A percentile compares a stretch with the other conserved stretches of the same genome.
Evolutionary conservation across 2,329 filamentous ascomycete genomes (phyloP).

Genomic region (Aspergillus niger): DNA sequence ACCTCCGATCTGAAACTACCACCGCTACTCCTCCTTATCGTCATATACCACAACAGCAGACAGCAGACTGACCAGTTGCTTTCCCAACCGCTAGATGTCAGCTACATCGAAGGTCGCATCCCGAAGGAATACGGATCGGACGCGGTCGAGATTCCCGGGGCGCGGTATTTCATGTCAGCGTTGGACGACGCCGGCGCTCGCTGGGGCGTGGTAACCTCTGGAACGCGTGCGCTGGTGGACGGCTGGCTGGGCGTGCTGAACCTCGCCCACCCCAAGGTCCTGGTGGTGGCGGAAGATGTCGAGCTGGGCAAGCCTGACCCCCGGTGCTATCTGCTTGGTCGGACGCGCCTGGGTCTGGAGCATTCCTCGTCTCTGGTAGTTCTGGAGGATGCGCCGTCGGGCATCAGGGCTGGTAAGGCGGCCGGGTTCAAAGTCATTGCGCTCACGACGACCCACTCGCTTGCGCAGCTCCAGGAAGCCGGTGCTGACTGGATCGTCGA

Average conservation of each 20-base stretch:
- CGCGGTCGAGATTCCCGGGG: constrained; percentile 83
- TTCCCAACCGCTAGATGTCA: constrained; percentile 63
- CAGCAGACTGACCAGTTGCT: not conserved
- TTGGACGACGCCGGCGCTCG: constrained; percentile 65
- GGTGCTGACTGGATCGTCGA: constrained; percentile 86
- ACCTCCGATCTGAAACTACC: not conserved
- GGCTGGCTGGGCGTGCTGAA: constrained; percentile 71
- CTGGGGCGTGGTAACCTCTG: constrained; percentile 84
- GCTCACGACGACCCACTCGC: constrained; percentile 79
- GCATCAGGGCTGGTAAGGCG: constrained; percentile 78
- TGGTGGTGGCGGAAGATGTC: constrained; percentile 77
- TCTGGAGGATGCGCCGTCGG: constrained; percentile 85
- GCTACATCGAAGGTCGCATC: constrained; percentile 73
- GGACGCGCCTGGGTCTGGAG: constrained; percentile 57
- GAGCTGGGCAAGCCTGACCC: constrained; percentile 76
- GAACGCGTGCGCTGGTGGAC: constrained; percentile 64
- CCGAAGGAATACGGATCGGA: constrained; percentile 75
- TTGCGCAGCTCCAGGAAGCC: constrained; percentile 70
- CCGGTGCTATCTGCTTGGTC: constrained; percentile 70
- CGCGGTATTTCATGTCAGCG: constrained; percentile 67
- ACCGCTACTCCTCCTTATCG: not conserved
- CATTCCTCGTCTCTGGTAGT: constrained; percentile 65
- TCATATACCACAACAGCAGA: too few relatives aligned
- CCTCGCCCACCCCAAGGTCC: constrained; percentile 65
- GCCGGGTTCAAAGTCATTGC: constrained; percentile 84